Percentiles rank a stretch among this genome's conserved stretches.
phyloP scores from a whole-genome alignment of 768 basidiomycete genomes.

The Lactarius vividus region DNA sequence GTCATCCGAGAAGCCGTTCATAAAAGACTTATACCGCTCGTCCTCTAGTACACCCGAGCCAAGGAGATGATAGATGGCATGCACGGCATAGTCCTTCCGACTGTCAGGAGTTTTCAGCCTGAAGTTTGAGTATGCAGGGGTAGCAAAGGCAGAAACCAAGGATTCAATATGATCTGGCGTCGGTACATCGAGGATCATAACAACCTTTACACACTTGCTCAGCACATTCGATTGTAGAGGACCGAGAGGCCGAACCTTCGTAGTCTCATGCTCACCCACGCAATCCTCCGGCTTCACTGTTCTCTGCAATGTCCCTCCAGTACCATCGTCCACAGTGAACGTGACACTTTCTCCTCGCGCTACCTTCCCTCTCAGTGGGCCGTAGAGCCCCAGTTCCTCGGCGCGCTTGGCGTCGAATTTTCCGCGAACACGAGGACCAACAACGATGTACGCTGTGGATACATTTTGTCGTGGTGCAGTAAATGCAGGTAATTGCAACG shows the following conservation, averaged over 20 bases:
- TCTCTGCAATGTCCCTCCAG: slow-evolving; percentile 43
- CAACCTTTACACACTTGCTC: slow-evolving; percentile 40
- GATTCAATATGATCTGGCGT: slow-evolving; percentile 52
- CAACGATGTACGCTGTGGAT: slow-evolving; percentile 39
- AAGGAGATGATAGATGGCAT: slow-evolving; percentile 66
- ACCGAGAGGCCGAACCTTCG: slow-evolving; percentile 39
- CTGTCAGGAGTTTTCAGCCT: slow-evolving; percentile 43
- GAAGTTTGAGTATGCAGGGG: slow-evolving; percentile 48
- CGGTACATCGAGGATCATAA: slow-evolving; percentile 73
- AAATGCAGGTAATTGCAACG: slow-evolving; percentile 12
- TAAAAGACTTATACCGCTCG: slow-evolving; percentile 65
- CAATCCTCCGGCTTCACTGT: slow-evolving; percentile 60
- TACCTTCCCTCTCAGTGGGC: slow-evolving; percentile 57
- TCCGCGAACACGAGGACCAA: slow-evolving; percentile 47
- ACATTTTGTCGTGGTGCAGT: slow-evolving; percentile 16
- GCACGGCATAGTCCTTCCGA: slow-evolving; percentile 45
- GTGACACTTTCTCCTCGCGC: slow-evolving; percentile 63
- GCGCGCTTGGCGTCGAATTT: slow-evolving; percentile 76
- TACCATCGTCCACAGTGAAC: slow-evolving; percentile 47
- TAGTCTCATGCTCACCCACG: slow-evolving; percentile 50
- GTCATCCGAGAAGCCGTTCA: slow-evolving; percentile 59
- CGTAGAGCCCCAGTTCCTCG: slow-evolving; percentile 59
- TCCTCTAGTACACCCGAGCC: slow-evolving; percentile 71
- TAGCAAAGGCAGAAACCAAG: slow-evolving; percentile 47
- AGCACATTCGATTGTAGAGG: slow-evolving; percentile 5